Evolutionary conservation across 306 rosid genomes (phyloP), one percentile per base, ranked within the genome.

Genomic region (Dalbergia oliveri): DNA sequence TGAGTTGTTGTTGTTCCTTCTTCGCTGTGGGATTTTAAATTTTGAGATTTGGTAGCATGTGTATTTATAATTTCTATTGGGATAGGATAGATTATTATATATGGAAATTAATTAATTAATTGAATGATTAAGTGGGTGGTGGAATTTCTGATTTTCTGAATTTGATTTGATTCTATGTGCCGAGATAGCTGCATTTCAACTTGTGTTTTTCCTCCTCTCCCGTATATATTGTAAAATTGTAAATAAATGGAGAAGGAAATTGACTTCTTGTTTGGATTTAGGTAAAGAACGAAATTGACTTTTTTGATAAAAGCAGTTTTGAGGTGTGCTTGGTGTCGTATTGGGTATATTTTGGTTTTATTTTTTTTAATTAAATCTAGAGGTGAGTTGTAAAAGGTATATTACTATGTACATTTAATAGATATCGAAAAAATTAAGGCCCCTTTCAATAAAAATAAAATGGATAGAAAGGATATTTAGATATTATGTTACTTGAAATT

Each of bases 1-100:
- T 26, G 31, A 26, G 31, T 26, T 26, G 31, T 26, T 26, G 31
- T 26, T 26, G 31, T 31, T 21, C 5, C 63, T 1, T 5, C 8
- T 13, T 11, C 33, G 13, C 50, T 19, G 57, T 18, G 41, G 7
- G n/a, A 1, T 14, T 58, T 45, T 26, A 31, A 66, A 69, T 50
- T 50, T 31, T 21, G 64, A 57, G 82, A 35, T 56, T 37, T 60
- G 61, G 3, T 79, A 1, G 18, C 54, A 11, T 67, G 72, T 58
- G 67, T 58, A 83, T 78, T 83, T 78, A 83, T 83, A 77, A 60
- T 66, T 65, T 53, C 53, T 54, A 8, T 45, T 35, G 64, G 43
- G 35, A 14, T 75, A 0, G 41, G 41, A 37, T 26, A 26, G 7
- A 51, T 69, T 75, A 49, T 49, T 11, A 3, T 49, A 4, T 26